These are phyloP conservation scores for Chenopodium formosanum DNA, from an alignment of 148 eudicot genomes.

Conservation along the genomic window DNA sequence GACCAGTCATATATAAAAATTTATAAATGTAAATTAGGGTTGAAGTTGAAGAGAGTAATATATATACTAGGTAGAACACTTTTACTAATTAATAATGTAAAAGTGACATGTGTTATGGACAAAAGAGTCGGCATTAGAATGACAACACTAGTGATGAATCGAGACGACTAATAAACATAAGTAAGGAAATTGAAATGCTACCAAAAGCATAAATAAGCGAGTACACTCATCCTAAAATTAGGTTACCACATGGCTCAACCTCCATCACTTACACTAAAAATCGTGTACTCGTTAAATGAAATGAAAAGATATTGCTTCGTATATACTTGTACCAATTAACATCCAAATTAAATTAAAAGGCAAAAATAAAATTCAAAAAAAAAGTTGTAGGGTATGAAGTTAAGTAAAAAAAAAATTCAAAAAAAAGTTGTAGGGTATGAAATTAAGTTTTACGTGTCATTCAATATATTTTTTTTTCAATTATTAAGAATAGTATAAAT, in stretches of 20 bases:
- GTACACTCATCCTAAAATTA: conserved; percentile 10
- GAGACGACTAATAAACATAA: background rate
- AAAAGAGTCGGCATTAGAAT: background rate
- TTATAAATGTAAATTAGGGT: too few relatives aligned
- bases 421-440: conserved; percentile 1
- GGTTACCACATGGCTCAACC: conserved; percentile 21
- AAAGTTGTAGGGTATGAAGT: background rate
- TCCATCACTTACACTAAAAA: conserved; percentile 11
- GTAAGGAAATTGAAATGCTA: background rate
- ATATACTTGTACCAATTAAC: too few relatives aligned
- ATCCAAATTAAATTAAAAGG: too few relatives aligned
- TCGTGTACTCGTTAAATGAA: background rate
- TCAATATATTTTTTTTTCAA: too few relatives aligned
- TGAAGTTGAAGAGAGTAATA: too few relatives aligned
- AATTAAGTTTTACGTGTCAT: conserved; percentile 16
- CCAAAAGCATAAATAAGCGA: background rate
- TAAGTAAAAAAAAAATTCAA: background rate
- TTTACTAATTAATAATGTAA: too few relatives aligned
- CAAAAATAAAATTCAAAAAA: background rate
- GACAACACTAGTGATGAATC: background rate
- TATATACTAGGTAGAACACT: too few relatives aligned
- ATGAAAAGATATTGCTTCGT: background rate
- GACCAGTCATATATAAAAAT: too few relatives aligned
- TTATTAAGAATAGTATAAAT: too few relatives aligned
- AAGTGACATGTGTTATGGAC: background rate